Evolutionary conservation across 2,329 filamentous ascomycete species (phyloP).

Genomic region (Scytalidium lignicola): DNA sequence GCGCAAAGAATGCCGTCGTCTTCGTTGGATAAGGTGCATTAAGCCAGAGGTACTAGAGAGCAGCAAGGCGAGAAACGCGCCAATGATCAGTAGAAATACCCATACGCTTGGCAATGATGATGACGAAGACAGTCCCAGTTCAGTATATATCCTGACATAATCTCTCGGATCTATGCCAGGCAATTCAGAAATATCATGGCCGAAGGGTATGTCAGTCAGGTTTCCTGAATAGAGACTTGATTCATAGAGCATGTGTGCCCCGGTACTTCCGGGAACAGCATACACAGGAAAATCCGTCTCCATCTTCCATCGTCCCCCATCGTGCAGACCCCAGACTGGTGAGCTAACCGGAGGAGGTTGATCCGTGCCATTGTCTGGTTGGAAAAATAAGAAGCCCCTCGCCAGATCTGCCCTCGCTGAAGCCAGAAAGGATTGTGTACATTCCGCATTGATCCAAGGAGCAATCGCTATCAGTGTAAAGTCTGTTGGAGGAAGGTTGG

Average conservation of each 20-base stretch:
- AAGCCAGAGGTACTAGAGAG: constrained; percentile 60
- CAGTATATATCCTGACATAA: constrained; percentile 56
- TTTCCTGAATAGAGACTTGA: constrained; percentile 75
- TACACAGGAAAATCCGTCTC: constrained; percentile 76
- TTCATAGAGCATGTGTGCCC: constrained; percentile 63
- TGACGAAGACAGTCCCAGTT: constrained; percentile 42
- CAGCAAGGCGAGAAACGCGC: constrained; percentile 65
- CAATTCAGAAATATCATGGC: constrained; percentile 47
- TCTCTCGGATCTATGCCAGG: constrained; percentile 52
- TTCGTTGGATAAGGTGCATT: constrained; percentile 75
- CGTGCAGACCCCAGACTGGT: constrained; percentile 63
- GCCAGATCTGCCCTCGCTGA: constrained; percentile 54
- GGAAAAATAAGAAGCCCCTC: constrained; percentile 60
- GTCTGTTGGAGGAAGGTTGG: constrained; percentile 62
- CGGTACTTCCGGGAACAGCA: constrained; percentile 66
- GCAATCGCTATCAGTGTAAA: constrained; percentile 77
- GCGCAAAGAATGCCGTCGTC: constrained; percentile 62
- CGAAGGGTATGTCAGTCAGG: constrained; percentile 55
- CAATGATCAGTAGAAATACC: constrained; percentile 69
- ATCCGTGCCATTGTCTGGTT: constrained; percentile 47
- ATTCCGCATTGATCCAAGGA: constrained; percentile 75
- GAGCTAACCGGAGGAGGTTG: constrained; percentile 63
- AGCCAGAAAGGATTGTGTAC: constrained; percentile 67
- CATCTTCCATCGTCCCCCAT: constrained; percentile 65
- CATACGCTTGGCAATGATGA: constrained; percentile 65